A percentile compares a stretch with the other conserved stretches of the same genome.
These are phyloP conservation scores for Daldinia bambusicola DNA, from an alignment of 495 filamentous ascomycete genomes.

Conservation along the genomic window DNA sequence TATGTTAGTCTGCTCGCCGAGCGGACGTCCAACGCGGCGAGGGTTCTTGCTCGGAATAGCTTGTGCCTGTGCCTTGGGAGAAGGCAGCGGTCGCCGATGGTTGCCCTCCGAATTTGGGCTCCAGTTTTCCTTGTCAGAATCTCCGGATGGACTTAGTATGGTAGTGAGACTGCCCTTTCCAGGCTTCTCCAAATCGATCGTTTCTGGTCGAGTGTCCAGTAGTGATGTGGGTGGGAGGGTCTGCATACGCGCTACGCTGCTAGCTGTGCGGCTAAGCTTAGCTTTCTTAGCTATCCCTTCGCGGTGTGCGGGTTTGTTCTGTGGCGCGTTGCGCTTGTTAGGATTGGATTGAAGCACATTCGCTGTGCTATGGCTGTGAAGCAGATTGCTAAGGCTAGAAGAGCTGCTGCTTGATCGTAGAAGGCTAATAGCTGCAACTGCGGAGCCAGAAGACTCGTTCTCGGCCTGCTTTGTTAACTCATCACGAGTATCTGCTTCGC, in stretches of 20 bases:
- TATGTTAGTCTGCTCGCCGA: constrained; percentile 46
- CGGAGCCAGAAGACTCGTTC: constrained; percentile 75
- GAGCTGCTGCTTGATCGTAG: constrained; percentile 72
- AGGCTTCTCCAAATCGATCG: constrained; percentile 40
- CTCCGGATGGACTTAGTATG: constrained; percentile 56
- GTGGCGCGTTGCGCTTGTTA: constrained; percentile 68
- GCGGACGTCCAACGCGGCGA: constrained; percentile 51
- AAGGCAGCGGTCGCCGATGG: constrained; percentile 39
- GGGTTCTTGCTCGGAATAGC: constrained; percentile 41
- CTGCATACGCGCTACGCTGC: constrained; percentile 75
- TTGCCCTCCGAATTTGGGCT: constrained; percentile 61
- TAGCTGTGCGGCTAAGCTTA: constrained; percentile 70
- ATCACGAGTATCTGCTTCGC: constrained; percentile 76
- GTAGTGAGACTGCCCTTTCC: constrained; percentile 55
- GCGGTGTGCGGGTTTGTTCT: constrained; percentile 57
- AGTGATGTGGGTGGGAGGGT: constrained; percentile 49
- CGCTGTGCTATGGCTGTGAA: constrained; percentile 51
- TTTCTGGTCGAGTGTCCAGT: constrained; percentile 24
- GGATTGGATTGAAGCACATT: constrained; percentile 59
- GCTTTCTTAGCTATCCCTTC: constrained; percentile 67
- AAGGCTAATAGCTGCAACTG: constrained; percentile 74
- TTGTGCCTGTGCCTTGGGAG: constrained; percentile 23
- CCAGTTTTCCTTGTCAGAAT: constrained; percentile 97
- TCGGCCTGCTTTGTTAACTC: constrained; percentile 77
- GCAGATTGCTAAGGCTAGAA: constrained; percentile 50